Conservation (phyloP, 202 grass and related monocot species). For the Schoenoplectus triqueter region DNA sequence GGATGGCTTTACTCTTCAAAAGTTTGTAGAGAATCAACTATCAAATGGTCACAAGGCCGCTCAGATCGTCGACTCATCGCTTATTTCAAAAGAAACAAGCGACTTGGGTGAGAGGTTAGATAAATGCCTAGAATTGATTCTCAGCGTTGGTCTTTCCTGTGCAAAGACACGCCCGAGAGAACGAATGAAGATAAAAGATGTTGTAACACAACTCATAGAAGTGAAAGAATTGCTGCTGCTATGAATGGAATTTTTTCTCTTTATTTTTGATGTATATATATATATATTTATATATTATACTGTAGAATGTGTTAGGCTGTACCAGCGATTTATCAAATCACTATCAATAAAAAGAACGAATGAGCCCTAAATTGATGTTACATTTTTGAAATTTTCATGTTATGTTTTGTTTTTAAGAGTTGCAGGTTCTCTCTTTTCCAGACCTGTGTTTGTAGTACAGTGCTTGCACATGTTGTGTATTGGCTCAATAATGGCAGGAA, state of each 20-base stretch:
- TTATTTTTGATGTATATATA: not conserved
- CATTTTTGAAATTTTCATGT: too few relatives aligned
- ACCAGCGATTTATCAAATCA: too few relatives aligned
- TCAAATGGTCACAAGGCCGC: constrained; percentile 7
- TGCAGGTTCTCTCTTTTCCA: too few relatives aligned
- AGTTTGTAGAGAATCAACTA: constrained; percentile 33
- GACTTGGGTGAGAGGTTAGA: constrained; percentile 16
- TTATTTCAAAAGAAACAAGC: constrained; percentile 17
- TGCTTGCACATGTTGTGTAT: too few relatives aligned
- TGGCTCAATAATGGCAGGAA: too few relatives aligned
- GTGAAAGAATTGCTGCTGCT: not conserved
- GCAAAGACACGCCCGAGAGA: constrained; percentile 25
- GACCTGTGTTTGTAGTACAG: too few relatives aligned
- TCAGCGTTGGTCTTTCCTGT: constrained; percentile 29
- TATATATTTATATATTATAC: too few relatives aligned
- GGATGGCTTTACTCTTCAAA: constrained; percentile 36
- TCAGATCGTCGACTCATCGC: constrained; percentile 29
- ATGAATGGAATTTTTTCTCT: not conserved
- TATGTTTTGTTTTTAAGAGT: too few relatives aligned
- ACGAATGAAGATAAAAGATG: constrained; percentile 33
- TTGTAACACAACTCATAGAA: constrained; percentile 22
- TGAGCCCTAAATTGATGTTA: too few relatives aligned
- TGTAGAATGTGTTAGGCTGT: too few relatives aligned
- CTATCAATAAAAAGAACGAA: too few relatives aligned
- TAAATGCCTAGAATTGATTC: constrained; percentile 22